Evolutionary conservation across 2,329 filamentous ascomycete species (phyloP).

Genomic region (Periconia macrospinosa): DNA sequence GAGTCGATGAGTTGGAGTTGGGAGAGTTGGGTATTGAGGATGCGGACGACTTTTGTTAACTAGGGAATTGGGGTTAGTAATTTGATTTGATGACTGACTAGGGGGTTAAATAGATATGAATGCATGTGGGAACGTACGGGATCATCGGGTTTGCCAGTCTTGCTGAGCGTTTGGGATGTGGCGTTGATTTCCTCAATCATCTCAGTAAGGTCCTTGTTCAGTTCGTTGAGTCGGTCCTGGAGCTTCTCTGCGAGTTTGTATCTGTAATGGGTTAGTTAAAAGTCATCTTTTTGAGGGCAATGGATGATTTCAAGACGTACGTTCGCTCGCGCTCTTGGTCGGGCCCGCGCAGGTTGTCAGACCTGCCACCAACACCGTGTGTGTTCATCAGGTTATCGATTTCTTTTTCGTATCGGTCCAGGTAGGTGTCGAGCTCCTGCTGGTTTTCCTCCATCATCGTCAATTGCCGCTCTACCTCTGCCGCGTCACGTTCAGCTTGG

Average conservation of each 20-base stretch:
- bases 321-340: slow-evolving; percentile 96
- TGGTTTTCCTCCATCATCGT: slow-evolving; percentile 89
- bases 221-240: slow-evolving; percentile 86
- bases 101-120: neutral
- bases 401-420: slow-evolving; percentile 89
- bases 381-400: slow-evolving; percentile 92
- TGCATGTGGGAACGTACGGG: slow-evolving; percentile 20
- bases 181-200: slow-evolving; percentile 99
- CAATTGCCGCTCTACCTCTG: slow-evolving; percentile 91
- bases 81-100: no score
- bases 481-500: slow-evolving; percentile 88
- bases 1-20: slow-evolving; percentile 93
- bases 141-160: slow-evolving; percentile 72
- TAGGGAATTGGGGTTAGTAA: slow-evolving; percentile 43
- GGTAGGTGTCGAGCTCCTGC: slow-evolving; percentile 82
- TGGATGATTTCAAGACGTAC: slow-evolving; percentile 50
- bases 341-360: slow-evolving; percentile 77
- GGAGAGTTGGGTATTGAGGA: slow-evolving; percentile 88
- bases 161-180: slow-evolving; percentile 85
- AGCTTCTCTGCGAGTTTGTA: slow-evolving; percentile 94
- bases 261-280: slow-evolving; percentile 41
- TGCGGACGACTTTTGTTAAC: slow-evolving; percentile 92
- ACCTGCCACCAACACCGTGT: slow-evolving; percentile 63
- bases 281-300: neutral
- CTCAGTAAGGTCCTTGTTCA: slow-evolving; percentile 87